Base-by-base conservation (phyloP, 805 yeast species). In the Teunomyces panamensis region DNA sequence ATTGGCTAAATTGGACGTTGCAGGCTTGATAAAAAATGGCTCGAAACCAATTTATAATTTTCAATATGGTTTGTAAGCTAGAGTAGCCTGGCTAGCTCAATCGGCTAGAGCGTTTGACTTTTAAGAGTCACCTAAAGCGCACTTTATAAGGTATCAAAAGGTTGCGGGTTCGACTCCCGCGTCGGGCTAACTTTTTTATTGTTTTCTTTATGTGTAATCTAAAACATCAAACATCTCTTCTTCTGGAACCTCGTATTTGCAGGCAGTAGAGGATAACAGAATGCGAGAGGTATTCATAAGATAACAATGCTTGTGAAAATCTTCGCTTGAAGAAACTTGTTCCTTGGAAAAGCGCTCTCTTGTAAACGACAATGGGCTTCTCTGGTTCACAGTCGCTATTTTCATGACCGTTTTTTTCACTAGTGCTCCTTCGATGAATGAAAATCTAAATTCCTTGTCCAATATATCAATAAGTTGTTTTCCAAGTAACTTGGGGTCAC, bases 71-170 rank as follows among this genome's bases (percentile, higher is more conserved):
- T 11, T 7, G 8, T 20, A 9, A n/a, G 17, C 30, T 28, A 43
- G 32, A 39, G 17, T 55, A 59, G 65, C 65, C 60, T 58, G 67
- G 65, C 65, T 29, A 44, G 39, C 50, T 48, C 50, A 48, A 48
- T 48, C 41, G 48, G 50, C 48, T 47, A 48, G 50, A 48, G 50
- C 50, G 47, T 48, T 44, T 48, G 50, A 48, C 50, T 48, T 44
- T 48, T 48, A 48, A 20, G 8, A 32, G 45, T 43, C 45, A 43
- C 45, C 16, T 20, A 32, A 24, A 32, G 39, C 45, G 45, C 45
- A 14, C 28, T 24, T 37, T 37, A 37, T 43, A 43, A 32, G 45
- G 45, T 43, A 43, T 43, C 45, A 43, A 43, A 43, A 43, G 45
- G 45, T 43, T 43, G 32, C 27, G 30, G 44, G 35, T 29, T 39